Base-by-base conservation (phyloP, 257 asterid genomes). In the Gardenia jasminoides region DNA sequence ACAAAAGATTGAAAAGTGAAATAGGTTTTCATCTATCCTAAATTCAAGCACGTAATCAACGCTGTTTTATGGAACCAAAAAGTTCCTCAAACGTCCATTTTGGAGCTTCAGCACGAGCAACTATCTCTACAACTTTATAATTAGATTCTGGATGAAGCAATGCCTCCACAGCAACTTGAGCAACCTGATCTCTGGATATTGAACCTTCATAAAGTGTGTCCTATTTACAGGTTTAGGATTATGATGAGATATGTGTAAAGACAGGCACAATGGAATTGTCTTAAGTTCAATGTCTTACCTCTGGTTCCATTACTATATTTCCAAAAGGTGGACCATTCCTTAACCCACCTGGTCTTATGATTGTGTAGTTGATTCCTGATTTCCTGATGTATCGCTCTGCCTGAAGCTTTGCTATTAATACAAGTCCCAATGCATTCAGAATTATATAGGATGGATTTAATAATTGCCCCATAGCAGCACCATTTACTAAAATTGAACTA, bases 381-480 rank as follows among this genome's bases (percentile, higher is more conserved):
- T 85, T 95, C 79, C 97, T 86, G 67, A 93, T 92, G 68, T 90
- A 70, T 69, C 89, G 85, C 86, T 95, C 99, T 15, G 99, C 98
- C 86, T 93, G 97, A 79, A 95, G 99, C 92, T 95, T 95, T 36
- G 99, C 99, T 19, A 93, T 87, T 72, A 95, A 83, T 67, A 90
- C 88, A 62, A 95, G 93, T 41, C 99, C 99, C 65, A 95, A 84
- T 26, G 91, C 92, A 22, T 95, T 95, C 80, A 95, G 97, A 78
- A 95, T 83, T 71, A 95, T 89, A 88, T 95, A 95, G 5, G 98
- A 88, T 11, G 99, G 99, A 73, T 95, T 95, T 39, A 95, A 70
- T 78, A 91, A 77, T 82, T 95, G 99, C 54, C 99, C 99, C 97
- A 93, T 93, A 80, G 99, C 94, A 47, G 98, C 99, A 28, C 99